Base-by-base conservation (phyloP, 352 stramenopile species). In the Globisporangium canariense region DNA sequence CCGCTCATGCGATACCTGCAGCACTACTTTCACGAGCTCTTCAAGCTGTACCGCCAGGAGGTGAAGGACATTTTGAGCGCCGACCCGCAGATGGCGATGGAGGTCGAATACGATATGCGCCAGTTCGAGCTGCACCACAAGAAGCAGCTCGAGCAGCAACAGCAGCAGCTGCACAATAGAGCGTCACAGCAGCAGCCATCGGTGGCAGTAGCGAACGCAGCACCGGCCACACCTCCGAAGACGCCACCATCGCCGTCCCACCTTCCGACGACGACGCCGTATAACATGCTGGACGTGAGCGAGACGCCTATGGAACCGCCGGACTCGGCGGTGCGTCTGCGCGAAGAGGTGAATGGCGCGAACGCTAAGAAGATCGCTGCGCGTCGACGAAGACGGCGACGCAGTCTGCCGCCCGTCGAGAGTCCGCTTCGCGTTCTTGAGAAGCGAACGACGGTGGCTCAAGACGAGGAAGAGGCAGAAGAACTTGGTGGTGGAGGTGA, bases 31-130 rank as follows among this genome's bases (percentile, higher is more conserved):
- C 79, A 89, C 46, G 93, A 98, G 40, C 82, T 99, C 32, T 98
- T 98, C 69, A 90, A 94, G 66, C 75, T 86, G 34, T 98, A 96
- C 67, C 95, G 94, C 22, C 76, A 90, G 20, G 96, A 99, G 70
- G 92, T 98, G 7, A 96, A 94, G 38, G 92, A 98, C 59, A 94
- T 98, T 64, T 76, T 99, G 60, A 93, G 87, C 20, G 91, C 87
- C 10, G 91, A 99, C 62, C 93, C 93, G 28, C 96, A 95, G 49
- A 86, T 99, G 62, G 83, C 97, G 9, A 92, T 98, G 77, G 96
- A 99, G 78, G 85, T 99, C 36, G 93, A 98, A 68, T 99, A 98
- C 61, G 97, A 99, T 69, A 70, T 97, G 59, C 87, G 86, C 1
- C 88, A 96, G 65, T 79, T 77, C 47, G 82, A 93, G 53, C 55